phyloP scores from a whole-genome alignment of 768 basidiomycete species.

The Leucogyrophana mollusca region DNA sequence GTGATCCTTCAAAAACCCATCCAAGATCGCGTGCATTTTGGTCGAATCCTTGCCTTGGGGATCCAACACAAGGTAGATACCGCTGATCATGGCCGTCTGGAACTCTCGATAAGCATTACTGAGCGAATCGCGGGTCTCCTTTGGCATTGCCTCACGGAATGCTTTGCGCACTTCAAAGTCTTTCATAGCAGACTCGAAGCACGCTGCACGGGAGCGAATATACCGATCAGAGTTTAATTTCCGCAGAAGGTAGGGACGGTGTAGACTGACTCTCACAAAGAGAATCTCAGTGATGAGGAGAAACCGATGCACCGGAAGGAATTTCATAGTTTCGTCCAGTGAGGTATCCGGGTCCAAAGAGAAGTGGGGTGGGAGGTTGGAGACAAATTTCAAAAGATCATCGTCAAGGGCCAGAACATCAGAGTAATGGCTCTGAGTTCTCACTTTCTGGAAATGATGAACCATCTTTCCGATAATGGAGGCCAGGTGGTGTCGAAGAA shows the following conservation, averaged over 20 bases:
- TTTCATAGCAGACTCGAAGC: slow-evolving; percentile 87
- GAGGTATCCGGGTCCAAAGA: slow-evolving; percentile 73
- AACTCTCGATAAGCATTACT: slow-evolving; percentile 86
- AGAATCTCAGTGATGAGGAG: slow-evolving; percentile 87
- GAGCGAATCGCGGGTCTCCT: slow-evolving; percentile 65
- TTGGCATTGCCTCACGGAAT: slow-evolving; percentile 60
- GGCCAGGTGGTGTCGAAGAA: slow-evolving; percentile 80
- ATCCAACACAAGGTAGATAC: slow-evolving; percentile 81
- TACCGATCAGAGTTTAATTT: slow-evolving; percentile 75
- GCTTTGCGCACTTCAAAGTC: slow-evolving; percentile 79
- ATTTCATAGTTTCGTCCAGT: slow-evolving; percentile 63
- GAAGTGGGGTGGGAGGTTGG: slow-evolving; percentile 76
- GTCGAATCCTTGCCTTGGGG: slow-evolving; percentile 68
- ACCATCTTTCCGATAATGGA: slow-evolving; percentile 87
- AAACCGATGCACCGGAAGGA: slow-evolving; percentile 82
- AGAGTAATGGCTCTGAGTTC: slow-evolving; percentile 73
- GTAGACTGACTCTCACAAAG: slow-evolving; percentile 79
- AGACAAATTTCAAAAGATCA: slow-evolving; percentile 75
- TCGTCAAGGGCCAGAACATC: slow-evolving; percentile 84
- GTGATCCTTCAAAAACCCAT: slow-evolving; percentile 68
- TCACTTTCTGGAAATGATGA: slow-evolving; percentile 89
- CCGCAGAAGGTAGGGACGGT: slow-evolving; percentile 86
- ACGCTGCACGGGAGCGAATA: slow-evolving; percentile 76
- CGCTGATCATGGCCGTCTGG: slow-evolving; percentile 86
- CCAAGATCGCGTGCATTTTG: slow-evolving; percentile 77